phyloP scores from a whole-genome alignment of 257 asterid species.

The Echium plantagineum region DNA sequence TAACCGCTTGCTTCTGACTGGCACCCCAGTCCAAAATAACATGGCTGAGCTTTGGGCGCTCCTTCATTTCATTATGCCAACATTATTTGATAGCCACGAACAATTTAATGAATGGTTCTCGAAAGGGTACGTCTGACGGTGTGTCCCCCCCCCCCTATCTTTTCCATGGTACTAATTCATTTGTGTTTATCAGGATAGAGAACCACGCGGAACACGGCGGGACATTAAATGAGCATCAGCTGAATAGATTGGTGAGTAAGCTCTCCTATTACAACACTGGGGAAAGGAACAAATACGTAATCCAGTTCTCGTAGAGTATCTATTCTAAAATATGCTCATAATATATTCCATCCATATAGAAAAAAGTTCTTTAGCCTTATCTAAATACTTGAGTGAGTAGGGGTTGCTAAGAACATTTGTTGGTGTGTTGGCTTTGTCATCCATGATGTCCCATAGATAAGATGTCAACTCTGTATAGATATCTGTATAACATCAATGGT shows the following conservation, averaged over 20 bases:
- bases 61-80: constrained; percentile 97
- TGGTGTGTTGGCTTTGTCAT: neutral
- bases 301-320: neutral
- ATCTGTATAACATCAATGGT: neutral
- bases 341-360: too few relatives aligned
- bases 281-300: too few relatives aligned
- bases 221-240: constrained; percentile 93
- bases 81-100: constrained; percentile 94
- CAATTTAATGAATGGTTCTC: constrained; percentile 99
- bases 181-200: constrained; percentile 59
- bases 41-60: constrained; percentile 99
- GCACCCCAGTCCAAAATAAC: constrained; percentile 95
- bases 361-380: too few relatives aligned
- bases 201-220: constrained; percentile 99
- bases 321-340: neutral
- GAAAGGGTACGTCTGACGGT: constrained; percentile 57
- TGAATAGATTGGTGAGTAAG: constrained; percentile 80
- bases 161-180: neutral
- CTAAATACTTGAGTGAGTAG: neutral
- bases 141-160: too few relatives aligned
- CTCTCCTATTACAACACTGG: neutral
- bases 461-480: neutral
- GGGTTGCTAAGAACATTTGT: neutral
- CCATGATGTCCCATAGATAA: neutral
- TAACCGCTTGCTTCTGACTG: constrained; percentile 95